Evolutionary conservation across 2,329 filamentous ascomycete genomes (phyloP), one percentile per base, ranked within the genome.

Genomic region (Plenodomus biglobosus): DNA sequence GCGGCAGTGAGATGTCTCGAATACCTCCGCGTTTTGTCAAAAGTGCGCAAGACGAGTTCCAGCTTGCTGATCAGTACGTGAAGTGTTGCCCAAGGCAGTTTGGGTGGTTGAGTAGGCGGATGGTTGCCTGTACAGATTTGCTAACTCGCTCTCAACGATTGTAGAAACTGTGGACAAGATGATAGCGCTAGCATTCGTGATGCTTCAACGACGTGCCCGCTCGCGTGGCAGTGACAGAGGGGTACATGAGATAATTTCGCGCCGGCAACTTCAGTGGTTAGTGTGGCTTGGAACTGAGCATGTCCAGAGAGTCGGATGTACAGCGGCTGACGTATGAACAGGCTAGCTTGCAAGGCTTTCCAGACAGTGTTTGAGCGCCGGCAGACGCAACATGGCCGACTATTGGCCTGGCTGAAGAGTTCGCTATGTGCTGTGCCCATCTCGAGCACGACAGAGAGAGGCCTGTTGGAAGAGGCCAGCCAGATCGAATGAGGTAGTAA

Each of bases 331-430:
- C 54, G 50, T 51, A 43, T 52, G 50, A 53, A 58, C 53, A 88
- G 85, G 76, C 75, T 92, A 50, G 86, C 85, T 0, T 83, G 85
- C 42, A 77, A 77, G 21, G 90, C 90, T 4, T 95, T 95, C 62
- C 69, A 76, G 38, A 74, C 78, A 42, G 85, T 94, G 21, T 76
- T 96, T 60, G 68, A 71, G 40, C 80, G 78, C 58, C 90, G 87
- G 68, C 91, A 95, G 77, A 85, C 86, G 27, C 80, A 78, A 45
- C 89, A 90, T 70, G 64, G 64, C 4, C 72, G 73, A 22, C 79
- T 92, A 13, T 71, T 96, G 48, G 69, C 66, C 24, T 96, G 90
- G 90, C 71, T 96, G 50, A 76, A 62, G 40, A 49, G 38, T 42
- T 67, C 70, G 52, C 55, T 75, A 52, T 52, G 48, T 47, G 58